A percentile compares a stretch with the other conserved stretches of the same genome.
These are phyloP conservation scores for Epicoccum nigrum DNA, from an alignment of 2,329 filamentous ascomycete species.

Conservation along the genomic window DNA sequence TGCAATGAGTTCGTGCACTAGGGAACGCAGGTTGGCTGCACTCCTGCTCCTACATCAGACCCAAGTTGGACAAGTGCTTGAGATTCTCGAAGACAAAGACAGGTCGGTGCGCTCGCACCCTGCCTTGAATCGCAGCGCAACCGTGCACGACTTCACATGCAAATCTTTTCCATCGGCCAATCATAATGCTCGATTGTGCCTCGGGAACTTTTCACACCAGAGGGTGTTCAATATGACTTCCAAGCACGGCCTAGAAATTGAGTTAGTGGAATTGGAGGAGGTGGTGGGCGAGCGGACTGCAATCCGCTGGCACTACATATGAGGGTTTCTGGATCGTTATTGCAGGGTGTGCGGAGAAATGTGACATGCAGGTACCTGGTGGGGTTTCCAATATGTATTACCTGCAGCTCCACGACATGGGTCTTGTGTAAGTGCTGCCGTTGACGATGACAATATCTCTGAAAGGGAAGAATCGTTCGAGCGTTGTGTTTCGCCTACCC, in stretches of 20 bases:
- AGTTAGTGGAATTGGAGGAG: conserved; percentile 10
- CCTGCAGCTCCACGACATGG: conserved; percentile 1
- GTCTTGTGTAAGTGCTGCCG: background rate
- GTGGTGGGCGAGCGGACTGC: conserved; percentile 1
- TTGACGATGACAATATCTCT: conserved; percentile 1
- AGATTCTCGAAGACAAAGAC: background rate
- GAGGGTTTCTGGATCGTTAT: conserved; percentile 1
- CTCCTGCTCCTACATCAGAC: conserved; percentile 4
- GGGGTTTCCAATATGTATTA: background rate
- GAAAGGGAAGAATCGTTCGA: background rate
- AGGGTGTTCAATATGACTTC: conserved; percentile 8
- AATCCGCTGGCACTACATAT: conserved; percentile 1
- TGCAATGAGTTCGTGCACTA: conserved; percentile 1
- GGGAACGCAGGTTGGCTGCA: conserved; percentile 2
- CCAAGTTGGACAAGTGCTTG: background rate
- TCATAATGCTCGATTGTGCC: background rate
- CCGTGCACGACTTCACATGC: conserved; percentile 13
- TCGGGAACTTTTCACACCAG: conserved; percentile 12
- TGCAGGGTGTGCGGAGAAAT: conserved; percentile 8
- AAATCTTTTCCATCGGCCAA: conserved; percentile 8
- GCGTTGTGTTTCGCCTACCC: conserved; percentile 3
- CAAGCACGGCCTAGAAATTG: conserved; percentile 7
- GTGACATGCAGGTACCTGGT: conserved; percentile 11
- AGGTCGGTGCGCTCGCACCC: conserved; percentile 1
- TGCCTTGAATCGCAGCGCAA: background rate